phyloP scores from a whole-genome alignment of 140 eudicot species.

The Ambrosia hybrid region DNA sequence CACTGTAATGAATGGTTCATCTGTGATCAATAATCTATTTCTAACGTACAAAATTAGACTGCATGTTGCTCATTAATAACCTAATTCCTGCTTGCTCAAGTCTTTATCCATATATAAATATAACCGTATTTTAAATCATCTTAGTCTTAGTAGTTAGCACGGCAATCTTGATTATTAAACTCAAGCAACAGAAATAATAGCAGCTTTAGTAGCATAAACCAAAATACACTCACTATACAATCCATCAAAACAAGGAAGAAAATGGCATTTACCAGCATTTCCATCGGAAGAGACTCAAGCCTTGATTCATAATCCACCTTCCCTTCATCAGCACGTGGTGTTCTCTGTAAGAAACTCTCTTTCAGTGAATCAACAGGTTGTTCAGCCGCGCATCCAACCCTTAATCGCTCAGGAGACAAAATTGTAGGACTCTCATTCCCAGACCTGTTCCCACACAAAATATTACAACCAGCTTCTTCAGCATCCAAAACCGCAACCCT shows the following conservation, averaged over 20 bases:
- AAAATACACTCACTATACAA: background rate
- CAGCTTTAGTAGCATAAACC: too few relatives aligned
- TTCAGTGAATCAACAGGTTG: constrained; percentile 2
- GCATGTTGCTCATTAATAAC: too few relatives aligned
- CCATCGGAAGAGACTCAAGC: constrained; percentile 16
- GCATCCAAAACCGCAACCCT: constrained; percentile 53
- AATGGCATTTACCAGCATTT: constrained; percentile 10
- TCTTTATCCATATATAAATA: too few relatives aligned
- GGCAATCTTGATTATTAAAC: too few relatives aligned
- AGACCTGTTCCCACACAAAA: background rate
- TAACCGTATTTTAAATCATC: too few relatives aligned
- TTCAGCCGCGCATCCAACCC: background rate
- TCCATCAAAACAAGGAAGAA: background rate
- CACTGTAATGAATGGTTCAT: too few relatives aligned
- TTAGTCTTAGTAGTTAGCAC: too few relatives aligned
- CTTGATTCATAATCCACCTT: background rate
- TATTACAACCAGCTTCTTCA: constrained; percentile 24
- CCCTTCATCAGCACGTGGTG: background rate
- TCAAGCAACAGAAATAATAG: too few relatives aligned
- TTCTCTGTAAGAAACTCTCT: constrained; percentile 6
- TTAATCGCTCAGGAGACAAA: constrained; percentile 9
- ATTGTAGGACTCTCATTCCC: background rate
- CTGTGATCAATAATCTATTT: too few relatives aligned
- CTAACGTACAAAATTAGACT: too few relatives aligned
- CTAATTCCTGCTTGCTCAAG: too few relatives aligned